Percentiles rank a stretch among this genome's conserved stretches.
Evolutionary conservation across 768 basidiomycete species (phyloP).

Genomic region (Fistulinella prunicolor): DNA sequence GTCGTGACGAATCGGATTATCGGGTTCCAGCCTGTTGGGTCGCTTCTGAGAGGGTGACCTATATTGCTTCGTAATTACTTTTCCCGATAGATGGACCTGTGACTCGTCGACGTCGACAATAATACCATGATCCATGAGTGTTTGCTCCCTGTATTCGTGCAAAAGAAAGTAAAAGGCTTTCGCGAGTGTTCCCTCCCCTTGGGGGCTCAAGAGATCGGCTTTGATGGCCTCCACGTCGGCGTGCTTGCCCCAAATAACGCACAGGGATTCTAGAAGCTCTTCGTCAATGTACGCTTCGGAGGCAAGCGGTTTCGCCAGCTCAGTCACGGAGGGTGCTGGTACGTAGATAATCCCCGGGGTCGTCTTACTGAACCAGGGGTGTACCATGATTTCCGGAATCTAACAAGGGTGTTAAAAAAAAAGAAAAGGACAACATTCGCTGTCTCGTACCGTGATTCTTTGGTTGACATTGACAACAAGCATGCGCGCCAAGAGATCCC

Average conservation of each 20-base stretch:
- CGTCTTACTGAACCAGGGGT: conserved; percentile 74
- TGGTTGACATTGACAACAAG: conserved; percentile 78
- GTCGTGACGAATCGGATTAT: conserved; percentile 8
- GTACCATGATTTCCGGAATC: conserved; percentile 83
- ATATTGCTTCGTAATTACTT: conserved; percentile 41
- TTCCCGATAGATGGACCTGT: conserved; percentile 19
- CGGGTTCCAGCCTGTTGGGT: conserved; percentile 15
- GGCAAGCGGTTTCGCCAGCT: conserved; percentile 66
- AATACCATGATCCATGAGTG: conserved; percentile 52
- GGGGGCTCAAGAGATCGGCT: conserved; percentile 64
- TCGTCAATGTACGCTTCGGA: conserved; percentile 70
- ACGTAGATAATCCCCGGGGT: conserved; percentile 49
- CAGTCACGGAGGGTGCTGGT: conserved; percentile 58
- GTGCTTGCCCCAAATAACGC: conserved; percentile 81
- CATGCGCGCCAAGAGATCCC: conserved; percentile 84
- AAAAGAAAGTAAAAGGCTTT: conserved; percentile 91
- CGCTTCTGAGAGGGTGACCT: conserved; percentile 38
- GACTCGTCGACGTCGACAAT: conserved; percentile 34
- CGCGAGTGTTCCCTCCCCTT: conserved; percentile 68
- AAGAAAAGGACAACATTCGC: not conserved
- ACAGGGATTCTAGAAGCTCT: conserved; percentile 74
- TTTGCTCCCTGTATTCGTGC: conserved; percentile 67
- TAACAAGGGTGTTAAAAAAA: conserved; percentile 29
- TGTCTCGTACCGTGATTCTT: conserved; percentile 68
- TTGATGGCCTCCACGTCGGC: conserved; percentile 57